Base-by-base conservation (phyloP, 2,329 filamentous ascomycete species). In the Byssothecium circinans region DNA sequence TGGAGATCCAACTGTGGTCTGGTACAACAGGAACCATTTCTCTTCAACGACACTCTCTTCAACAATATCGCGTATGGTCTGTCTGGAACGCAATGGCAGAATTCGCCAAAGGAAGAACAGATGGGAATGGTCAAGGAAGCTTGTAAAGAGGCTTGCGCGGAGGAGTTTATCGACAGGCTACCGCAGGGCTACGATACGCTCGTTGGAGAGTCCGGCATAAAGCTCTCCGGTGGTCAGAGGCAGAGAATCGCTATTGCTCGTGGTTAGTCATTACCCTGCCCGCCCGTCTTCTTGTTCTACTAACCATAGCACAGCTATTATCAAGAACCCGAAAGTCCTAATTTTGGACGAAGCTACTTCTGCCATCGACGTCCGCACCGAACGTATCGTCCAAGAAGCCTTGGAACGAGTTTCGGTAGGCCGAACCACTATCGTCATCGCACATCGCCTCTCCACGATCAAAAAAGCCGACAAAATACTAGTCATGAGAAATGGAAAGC, bases 201-300 rank as follows among this genome's bases (percentile, higher is more conserved):
- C 8, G 88, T 94, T 1, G 89, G 89, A 1, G 88, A 92, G 62
- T 81, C 81, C 22, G 89, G 89, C 4, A 85, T 87, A 39, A 89
- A 88, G 64, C 74, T 95, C 1, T 90, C 86, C 10, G 87, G 89
- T n/a, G 90, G 90, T 1, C 89, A 95, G 66, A 82, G 88, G n/a
- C 89, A 95, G 66, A 82, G 90, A 4, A 79, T 95, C 19, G 85
- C 88, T 2, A 90, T 91, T 52, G 87, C 87, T 0, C 77, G 87
- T 7, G 36, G 36, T 39, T n/a, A 7, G 18, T 39, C 10, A n/a
- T 20, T 25, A n/a, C 22, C 36, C n/a, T 4, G 10, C 7, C 11
- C 7, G 12, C 18, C 35, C 22, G 14, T 7, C 14, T 12, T 14
- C 14, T n/a, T 5, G n/a, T 23, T 6, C 25, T 17, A 25, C 36